Evolutionary conservation across 352 stramenopile species (phyloP), one percentile per base, ranked within the genome.

Genomic region (Phytophthora pluvialis): DNA sequence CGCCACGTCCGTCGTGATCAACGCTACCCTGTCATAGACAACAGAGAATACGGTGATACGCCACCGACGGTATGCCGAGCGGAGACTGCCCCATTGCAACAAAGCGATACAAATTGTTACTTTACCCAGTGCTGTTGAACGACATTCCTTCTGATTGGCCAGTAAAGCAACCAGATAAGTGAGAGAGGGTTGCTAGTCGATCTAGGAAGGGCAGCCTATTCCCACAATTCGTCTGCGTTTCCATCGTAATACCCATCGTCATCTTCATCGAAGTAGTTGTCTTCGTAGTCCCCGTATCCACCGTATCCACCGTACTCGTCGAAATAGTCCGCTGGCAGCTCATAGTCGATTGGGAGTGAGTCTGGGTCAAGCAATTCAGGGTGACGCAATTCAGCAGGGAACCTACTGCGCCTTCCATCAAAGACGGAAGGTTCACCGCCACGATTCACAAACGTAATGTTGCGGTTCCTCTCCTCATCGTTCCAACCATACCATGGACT

Each of bases 401-500:
- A 21, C 29, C 60, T 42, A 26, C 36, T 47, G 3, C 15, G 51
- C 13, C 40, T 42, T 44, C 58, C 29, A 45, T 62, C 53, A 32
- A 49, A 51, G 4, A 38, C 39, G 10, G 39, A 47, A 29, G 40
- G 29, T 1, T 36, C 8, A 15, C 42, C 44, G 6, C 50, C 49
- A 8, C 69, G 67, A 32, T 71, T 72, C 25, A 67, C 61, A 35
- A 81, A 78, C 2, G 69, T 64, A 28, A 64, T 25, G 25, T 60
- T 50, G 25, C 55, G 60, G 45, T 77, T 56, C 0, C 44, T 65
- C 44, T 78, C 43, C 16, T 78, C 67, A 15, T 73, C 59, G 10
- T 81, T 67, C 71, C 74, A 85, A 11, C 69, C 77, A 45, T 80
- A 75, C 73, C 72, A 85, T 7, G 51, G 25, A 40, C 64, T 81